Evolutionary conservation across 2,329 filamentous ascomycete species (phyloP).

Genomic region (Ophiocordyceps polyrhachis-furcata): DNA sequence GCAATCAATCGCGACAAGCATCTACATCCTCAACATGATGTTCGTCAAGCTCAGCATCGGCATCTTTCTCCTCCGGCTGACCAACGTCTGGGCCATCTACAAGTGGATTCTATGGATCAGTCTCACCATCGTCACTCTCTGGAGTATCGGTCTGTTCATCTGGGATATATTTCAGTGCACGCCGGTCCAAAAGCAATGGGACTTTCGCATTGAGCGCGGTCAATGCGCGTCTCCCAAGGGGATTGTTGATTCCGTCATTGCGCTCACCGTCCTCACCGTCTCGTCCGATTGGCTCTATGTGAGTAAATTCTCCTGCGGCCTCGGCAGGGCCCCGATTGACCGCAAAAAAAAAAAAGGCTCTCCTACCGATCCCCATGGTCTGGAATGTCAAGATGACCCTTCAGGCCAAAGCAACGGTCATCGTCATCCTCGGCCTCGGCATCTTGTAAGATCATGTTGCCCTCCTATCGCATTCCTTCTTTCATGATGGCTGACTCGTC

Average conservation of each 20-base stretch:
- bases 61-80: constrained; percentile 29
- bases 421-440: constrained; percentile 28
- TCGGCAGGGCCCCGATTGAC: neutral
- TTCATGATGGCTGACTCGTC: neutral
- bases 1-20: constrained; percentile 30
- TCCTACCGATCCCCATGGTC: constrained; percentile 34
- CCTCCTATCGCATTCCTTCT: neutral
- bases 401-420: constrained; percentile 32
- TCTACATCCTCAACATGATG: constrained; percentile 34
- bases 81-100: constrained; percentile 24
- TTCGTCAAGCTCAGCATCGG: constrained; percentile 37
- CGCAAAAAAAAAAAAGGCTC: constrained; percentile 13
- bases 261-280: constrained; percentile 32
- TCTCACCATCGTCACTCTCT: constrained; percentile 25
- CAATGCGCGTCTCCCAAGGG: constrained; percentile 24
- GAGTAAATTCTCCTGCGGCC: constrained; percentile 5
- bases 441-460: constrained; percentile 22
- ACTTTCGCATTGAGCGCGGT: constrained; percentile 24
- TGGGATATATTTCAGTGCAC: constrained; percentile 33
- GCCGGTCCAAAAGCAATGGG: constrained; percentile 33
- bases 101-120: constrained; percentile 27
- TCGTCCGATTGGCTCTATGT: constrained; percentile 35
- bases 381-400: constrained; percentile 34
- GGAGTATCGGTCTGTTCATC: constrained; percentile 28
- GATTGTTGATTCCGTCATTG: constrained; percentile 29